Conservation (phyloP, 192 early-diverging fungal species). For the Geranomyces variabilis region DNA sequence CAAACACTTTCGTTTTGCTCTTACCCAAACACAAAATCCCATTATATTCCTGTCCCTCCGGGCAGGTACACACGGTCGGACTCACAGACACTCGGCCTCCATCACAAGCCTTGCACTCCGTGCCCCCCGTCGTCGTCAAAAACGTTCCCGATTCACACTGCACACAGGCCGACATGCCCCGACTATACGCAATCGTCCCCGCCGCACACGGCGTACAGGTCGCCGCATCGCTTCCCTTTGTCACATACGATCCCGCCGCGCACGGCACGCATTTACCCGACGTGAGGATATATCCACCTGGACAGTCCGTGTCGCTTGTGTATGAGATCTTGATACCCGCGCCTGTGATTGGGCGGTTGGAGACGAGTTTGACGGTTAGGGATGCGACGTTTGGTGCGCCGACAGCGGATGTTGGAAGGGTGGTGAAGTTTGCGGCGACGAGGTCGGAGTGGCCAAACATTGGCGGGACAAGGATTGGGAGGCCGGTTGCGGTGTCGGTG, state of each 20-base stretch:
- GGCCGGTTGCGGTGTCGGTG: not conserved
- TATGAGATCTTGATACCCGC: not conserved
- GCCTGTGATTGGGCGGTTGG: conserved; percentile 12
- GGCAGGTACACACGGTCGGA: conserved; percentile 7
- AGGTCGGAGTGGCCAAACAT: not conserved
- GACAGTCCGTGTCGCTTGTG: conserved; percentile 18
- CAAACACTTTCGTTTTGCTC: not conserved
- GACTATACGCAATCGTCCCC: conserved; percentile 2
- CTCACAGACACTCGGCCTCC: conserved; percentile 12
- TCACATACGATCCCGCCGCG: conserved; percentile 4
- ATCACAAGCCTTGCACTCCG: conserved; percentile 15
- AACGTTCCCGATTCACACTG: conserved; percentile 13
- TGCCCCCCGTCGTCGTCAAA: not conserved
- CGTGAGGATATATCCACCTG: conserved; percentile 21
- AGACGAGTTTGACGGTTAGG: not conserved
- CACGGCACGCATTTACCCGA: conserved; percentile 7
- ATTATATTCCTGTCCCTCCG: not conserved
- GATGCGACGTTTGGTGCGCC: conserved; percentile 3
- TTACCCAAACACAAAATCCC: conserved; percentile 22
- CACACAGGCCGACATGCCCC: not conserved
- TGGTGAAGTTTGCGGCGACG: conserved; percentile 20
- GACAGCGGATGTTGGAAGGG: not conserved
- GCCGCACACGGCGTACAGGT: conserved; percentile 20
- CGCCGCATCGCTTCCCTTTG: not conserved
- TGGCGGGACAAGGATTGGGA: not conserved